Evolutionary conservation across 176 grass and related monocot species (phyloP).

Genomic region (Carex parvula): DNA sequence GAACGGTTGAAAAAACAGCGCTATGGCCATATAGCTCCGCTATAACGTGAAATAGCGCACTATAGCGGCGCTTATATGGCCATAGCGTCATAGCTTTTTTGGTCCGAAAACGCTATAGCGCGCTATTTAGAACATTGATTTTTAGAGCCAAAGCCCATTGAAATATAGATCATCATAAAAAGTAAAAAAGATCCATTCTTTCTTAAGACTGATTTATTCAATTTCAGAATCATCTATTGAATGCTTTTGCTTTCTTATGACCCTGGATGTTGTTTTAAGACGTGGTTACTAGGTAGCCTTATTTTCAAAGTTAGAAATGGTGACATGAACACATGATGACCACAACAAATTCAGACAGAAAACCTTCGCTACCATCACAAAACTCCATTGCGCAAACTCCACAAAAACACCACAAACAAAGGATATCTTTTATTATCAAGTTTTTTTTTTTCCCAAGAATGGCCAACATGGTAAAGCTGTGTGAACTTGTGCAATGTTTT

Average conservation of each 20-base stretch:
- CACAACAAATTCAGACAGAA: neutral
- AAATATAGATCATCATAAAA: neutral
- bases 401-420: neutral
- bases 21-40: too few relatives aligned
- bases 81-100: too few relatives aligned
- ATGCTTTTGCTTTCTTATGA: slow-evolving; percentile 6
- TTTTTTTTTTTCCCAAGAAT: neutral
- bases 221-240: neutral
- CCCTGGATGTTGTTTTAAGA: neutral
- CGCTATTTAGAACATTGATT: too few relatives aligned
- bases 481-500: neutral
- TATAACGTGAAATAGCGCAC: too few relatives aligned
- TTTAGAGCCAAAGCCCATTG: neutral
- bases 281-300: slow-evolving; percentile 11
- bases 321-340: neutral
- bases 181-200: neutral
- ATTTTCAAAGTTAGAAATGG: neutral
- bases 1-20: too few relatives aligned
- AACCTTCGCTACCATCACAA: neutral
- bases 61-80: too few relatives aligned
- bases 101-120: too few relatives aligned
- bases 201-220: neutral
- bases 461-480: neutral
- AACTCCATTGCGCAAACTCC: neutral
- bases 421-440: too few relatives aligned